Evolutionary conservation across 2,329 filamentous ascomycete species (phyloP).

Genomic region (Ceratocystiopsis sp.): DNA sequence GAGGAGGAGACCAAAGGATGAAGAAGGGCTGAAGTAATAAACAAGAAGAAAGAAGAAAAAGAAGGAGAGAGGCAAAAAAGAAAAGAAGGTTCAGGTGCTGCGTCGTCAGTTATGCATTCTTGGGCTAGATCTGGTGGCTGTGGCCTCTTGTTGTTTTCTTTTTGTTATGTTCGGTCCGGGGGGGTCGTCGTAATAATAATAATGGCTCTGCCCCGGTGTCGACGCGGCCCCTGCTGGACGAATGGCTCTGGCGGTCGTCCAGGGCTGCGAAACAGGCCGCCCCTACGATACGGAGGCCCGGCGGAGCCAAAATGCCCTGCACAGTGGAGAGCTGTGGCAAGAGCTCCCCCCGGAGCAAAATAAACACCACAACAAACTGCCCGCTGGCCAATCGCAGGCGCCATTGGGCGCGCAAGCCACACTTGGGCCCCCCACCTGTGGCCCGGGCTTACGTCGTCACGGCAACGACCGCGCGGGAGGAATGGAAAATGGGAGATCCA

Average conservation of each 20-base stretch:
- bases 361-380: conserved; percentile 6
- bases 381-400: conserved; percentile 6
- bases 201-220: too few species aligned
- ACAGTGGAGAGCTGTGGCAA: background rate
- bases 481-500: too few species aligned
- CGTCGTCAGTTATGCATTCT: background rate
- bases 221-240: too few species aligned
- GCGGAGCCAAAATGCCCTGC: background rate
- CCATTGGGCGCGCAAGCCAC: conserved; percentile 4
- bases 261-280: too few species aligned
- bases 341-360: conserved; percentile 1
- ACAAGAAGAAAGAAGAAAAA: background rate
- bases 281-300: background rate
- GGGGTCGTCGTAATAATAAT: too few species aligned
- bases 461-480: conserved; percentile 4
- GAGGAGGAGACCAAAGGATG: background rate
- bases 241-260: too few species aligned
- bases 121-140: too few species aligned
- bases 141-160: too few species aligned
- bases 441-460: conserved; percentile 3
- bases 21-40: background rate
- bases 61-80: background rate
- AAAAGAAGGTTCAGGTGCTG: too few species aligned
- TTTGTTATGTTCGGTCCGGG: too few species aligned
- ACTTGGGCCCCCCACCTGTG: background rate